These are phyloP conservation scores for Paraurostyla sp. DNA, from an alignment of 73 alveolate species.

Conservation along the genomic window DNA sequence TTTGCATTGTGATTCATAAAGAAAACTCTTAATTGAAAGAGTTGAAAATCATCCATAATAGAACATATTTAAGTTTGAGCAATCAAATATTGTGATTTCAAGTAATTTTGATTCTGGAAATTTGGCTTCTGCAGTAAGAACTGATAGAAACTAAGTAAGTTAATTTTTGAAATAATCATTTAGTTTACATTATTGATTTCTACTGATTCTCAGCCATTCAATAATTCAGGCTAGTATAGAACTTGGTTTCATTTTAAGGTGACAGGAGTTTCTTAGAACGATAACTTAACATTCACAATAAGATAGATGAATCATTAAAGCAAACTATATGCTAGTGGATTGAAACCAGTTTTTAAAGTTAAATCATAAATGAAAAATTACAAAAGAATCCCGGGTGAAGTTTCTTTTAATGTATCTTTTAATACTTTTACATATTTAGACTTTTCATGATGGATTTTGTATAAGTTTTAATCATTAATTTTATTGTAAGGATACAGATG, in stretches of 20 bases:
- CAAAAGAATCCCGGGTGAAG: slow-evolving; percentile 22
- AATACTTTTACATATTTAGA: not conserved
- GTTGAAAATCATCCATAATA: slow-evolving; percentile 14
- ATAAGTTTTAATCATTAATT: slow-evolving; percentile 65
- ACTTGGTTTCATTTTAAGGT: slow-evolving; percentile 92
- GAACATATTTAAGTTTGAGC: slow-evolving; percentile 24
- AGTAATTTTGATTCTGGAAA: slow-evolving; percentile 61
- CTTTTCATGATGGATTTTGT: slow-evolving; percentile 56
- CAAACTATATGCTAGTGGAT: slow-evolving; percentile 60
- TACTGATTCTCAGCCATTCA: slow-evolving; percentile 39
- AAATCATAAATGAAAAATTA: slow-evolving; percentile 7
- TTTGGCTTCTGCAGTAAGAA: not conserved
- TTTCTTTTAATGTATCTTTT: not conserved
- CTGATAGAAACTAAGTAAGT: not conserved
- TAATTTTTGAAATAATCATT: not conserved
- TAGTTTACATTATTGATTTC: not conserved
- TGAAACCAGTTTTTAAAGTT: slow-evolving; percentile 65
- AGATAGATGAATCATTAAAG: slow-evolving; percentile 76
- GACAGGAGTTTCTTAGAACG: slow-evolving; percentile 68
- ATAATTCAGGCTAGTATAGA: slow-evolving; percentile 42
- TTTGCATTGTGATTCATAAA: too few relatives aligned
- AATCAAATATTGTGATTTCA: not conserved
- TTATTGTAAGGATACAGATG: not conserved
- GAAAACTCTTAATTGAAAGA: not conserved
- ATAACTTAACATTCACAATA: slow-evolving; percentile 67